Evolutionary conservation across 169 alveolate species (phyloP), one percentile per base, ranked within the genome.

Genomic region (Eimeria zaria): DNA sequence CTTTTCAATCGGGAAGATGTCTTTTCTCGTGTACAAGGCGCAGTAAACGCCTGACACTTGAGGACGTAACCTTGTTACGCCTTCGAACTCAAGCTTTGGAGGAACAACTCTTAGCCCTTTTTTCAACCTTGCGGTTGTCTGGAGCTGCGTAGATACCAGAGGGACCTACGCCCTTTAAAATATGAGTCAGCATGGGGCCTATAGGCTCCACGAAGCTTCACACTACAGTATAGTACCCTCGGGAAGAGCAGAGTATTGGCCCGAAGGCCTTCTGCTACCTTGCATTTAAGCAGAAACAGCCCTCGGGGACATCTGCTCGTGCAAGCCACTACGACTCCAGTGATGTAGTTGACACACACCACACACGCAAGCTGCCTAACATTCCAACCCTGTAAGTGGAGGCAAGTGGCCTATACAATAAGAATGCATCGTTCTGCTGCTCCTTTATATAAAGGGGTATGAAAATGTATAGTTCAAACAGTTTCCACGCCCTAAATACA

Each of bases 11-110:
- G 98, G 97, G 95, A 97, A 98, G 80, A 91, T 95, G 18, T 97
- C 99, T 5, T 98, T 97, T 96, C 96, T 98, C 69, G 96, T 97
- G 36, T 98, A 97, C 98, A 97, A 98, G 90, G 97, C 96, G 5
- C 96, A 93, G 33, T 93, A 89, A 81, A n/a, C 2, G 20, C 6
- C 41, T 22, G 60, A 46, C 64, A 76, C 64, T 18, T n/a, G 11
- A 44, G 9, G 58, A 74, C 85, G 60, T 11, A 41, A 30, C 80
- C 22, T 18, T 14, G 9, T 5, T 33, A 0, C 1, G n/a, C 48
- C 44, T 5, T 27, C 48, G n/a, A 12, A 69, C 46, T 0, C 51
- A 69, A 33, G 80, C n/a, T 33, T 69, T 22, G 48, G 27, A 30
- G 20, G 44, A 20, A n/a, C 76, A 0, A 0, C 5, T 36, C 51